A percentile compares a stretch with the other conserved stretches of the same genome.
Evolutionary conservation across 352 stramenopile genomes (phyloP).

Genomic region (Pythium pectinolyticum): DNA sequence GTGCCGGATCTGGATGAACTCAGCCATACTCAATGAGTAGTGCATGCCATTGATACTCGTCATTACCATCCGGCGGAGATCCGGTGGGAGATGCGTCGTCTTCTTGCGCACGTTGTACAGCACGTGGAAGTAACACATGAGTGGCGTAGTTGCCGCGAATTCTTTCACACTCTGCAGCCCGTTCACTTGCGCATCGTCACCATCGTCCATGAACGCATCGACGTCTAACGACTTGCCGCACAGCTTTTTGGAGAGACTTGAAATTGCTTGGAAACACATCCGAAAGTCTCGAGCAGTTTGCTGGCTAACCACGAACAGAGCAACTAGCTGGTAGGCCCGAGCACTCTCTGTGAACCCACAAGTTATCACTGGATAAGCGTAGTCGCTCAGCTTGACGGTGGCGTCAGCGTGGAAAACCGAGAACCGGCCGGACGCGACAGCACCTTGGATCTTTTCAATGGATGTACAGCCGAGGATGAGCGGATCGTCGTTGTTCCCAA

Average conservation of each 20-base stretch:
- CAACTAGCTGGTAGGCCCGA: background rate
- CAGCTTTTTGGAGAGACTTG: background rate
- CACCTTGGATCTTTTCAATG: background rate
- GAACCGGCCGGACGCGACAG: background rate
- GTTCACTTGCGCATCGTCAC: background rate
- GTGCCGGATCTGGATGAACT: background rate
- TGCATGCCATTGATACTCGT: background rate
- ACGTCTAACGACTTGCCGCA: background rate
- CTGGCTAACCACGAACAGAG: background rate
- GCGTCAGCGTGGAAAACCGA: background rate
- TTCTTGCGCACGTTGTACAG: background rate
- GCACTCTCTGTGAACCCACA: background rate
- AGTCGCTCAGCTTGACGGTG: background rate
- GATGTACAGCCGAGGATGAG: background rate
- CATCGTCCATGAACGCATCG: background rate
- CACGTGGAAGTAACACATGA: background rate
- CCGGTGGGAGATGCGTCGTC: background rate
- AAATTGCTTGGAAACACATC: background rate
- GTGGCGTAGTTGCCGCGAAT: background rate
- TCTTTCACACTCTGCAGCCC: background rate
- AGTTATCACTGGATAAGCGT: conserved; percentile 1
- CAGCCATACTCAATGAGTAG: background rate
- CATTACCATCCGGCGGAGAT: background rate
- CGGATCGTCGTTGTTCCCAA: background rate
- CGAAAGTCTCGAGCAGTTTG: background rate